Evolutionary conservation across 805 yeast species (phyloP).

Genomic region (Priceomyces melissophilus): DNA sequence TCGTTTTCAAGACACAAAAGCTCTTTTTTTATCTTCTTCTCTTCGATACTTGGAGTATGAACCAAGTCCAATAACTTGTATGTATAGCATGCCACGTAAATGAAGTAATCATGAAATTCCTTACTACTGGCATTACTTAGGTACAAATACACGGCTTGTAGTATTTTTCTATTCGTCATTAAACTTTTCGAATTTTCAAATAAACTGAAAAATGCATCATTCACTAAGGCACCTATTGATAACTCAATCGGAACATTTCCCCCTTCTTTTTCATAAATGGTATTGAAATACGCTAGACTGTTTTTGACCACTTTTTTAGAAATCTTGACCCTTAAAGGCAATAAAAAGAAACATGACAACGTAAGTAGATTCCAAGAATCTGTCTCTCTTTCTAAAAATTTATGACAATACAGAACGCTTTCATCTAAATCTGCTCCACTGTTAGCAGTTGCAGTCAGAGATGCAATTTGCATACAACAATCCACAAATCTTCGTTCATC

Average conservation of each 20-base stretch:
- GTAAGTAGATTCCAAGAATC: slow-evolving; percentile 12
- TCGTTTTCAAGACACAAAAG: slow-evolving; percentile 18
- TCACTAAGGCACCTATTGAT: slow-evolving; percentile 14
- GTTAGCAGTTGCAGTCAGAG: neutral
- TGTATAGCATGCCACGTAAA: slow-evolving; percentile 11
- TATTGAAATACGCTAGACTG: slow-evolving; percentile 12
- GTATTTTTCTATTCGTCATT: slow-evolving; percentile 7
- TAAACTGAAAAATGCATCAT: slow-evolving; percentile 16
- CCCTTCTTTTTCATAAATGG: slow-evolving; percentile 3
- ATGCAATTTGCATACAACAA: slow-evolving; percentile 14
- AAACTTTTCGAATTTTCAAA: slow-evolving; percentile 7
- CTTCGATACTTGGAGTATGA: slow-evolving; percentile 2
- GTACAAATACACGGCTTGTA: slow-evolving; percentile 3
- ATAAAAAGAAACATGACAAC: slow-evolving; percentile 15
- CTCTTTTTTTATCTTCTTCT: slow-evolving; percentile 1
- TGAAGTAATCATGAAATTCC: slow-evolving; percentile 14
- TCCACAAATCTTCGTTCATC: slow-evolving; percentile 12
- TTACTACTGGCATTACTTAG: slow-evolving; percentile 8
- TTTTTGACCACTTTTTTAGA: slow-evolving; percentile 6
- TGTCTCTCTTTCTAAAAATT: neutral
- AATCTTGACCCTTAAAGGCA: slow-evolving; percentile 13
- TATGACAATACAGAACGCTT: neutral
- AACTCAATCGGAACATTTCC: slow-evolving; percentile 8
- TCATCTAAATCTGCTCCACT: neutral
- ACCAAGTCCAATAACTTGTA: slow-evolving; percentile 15